phyloP scores from a whole-genome alignment of 441 rosid genomes.

The Eutrema salsugineum region DNA sequence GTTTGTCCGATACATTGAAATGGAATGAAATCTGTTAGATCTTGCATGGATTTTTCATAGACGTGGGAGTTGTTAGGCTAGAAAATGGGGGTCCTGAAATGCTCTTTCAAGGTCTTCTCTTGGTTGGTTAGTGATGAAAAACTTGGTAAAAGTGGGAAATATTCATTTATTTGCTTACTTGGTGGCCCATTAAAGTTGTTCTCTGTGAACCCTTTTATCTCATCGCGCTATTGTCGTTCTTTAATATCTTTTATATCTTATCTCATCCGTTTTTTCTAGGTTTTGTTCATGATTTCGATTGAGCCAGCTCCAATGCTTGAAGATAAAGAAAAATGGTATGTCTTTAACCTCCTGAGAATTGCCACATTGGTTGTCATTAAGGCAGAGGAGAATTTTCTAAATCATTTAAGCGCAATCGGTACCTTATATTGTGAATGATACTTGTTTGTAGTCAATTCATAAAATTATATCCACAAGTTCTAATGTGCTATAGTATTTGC shows the following conservation, averaged over 20 bases:
- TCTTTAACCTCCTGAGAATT: conserved; percentile 25
- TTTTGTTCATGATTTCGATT: conserved; percentile 93
- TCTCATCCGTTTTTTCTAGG: conserved; percentile 54
- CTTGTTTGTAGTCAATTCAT: not conserved
- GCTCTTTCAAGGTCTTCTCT: not conserved
- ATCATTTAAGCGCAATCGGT: conserved; percentile 3
- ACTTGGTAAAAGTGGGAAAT: not conserved
- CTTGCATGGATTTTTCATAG: not conserved
- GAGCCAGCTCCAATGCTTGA: conserved; percentile 99
- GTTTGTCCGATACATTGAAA: not conserved
- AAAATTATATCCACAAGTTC: not conserved
- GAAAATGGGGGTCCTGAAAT: conserved; percentile 8
- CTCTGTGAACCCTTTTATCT: not conserved
- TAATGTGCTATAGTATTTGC: not conserved
- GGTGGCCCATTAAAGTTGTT: not conserved
- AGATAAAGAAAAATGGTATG: conserved; percentile 99
- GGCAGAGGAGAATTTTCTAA: not conserved
- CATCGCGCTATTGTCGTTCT: conserved; percentile 2
- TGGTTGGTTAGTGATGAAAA: conserved; percentile 8
- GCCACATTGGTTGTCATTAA: not conserved
- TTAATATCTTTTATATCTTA: conserved; percentile 26
- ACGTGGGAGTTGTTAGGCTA: conserved; percentile 16
- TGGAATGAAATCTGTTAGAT: conserved; percentile 9
- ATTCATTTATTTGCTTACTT: not conserved
- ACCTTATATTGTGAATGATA: not conserved